These are phyloP conservation scores for Penicillium parvum DNA, from an alignment of 495 filamentous ascomycete species.

Conservation along the genomic window DNA sequence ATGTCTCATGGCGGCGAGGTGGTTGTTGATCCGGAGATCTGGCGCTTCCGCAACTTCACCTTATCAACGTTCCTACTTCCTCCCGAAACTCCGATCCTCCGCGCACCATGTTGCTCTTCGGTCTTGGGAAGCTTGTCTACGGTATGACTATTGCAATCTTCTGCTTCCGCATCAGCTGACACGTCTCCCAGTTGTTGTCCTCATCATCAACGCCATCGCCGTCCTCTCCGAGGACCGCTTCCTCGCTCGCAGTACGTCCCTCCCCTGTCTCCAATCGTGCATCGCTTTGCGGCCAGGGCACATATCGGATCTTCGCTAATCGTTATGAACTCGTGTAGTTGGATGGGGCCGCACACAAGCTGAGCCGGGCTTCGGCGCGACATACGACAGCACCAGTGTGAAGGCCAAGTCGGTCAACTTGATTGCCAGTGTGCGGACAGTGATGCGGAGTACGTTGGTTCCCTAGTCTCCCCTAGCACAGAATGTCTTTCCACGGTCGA, in stretches of 20 bases:
- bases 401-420: constrained; percentile 85
- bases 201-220: constrained; percentile 90
- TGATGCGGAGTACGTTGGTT: constrained; percentile 82
- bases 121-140: constrained; percentile 67
- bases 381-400: constrained; percentile 68
- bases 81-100: constrained; percentile 6
- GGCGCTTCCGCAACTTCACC: constrained; percentile 25
- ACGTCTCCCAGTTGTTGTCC: constrained; percentile 59
- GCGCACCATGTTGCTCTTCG: constrained; percentile 60
- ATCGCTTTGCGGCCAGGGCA: background rate
- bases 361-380: constrained; percentile 72
- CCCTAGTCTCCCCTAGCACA: background rate
- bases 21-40: constrained; percentile 30
- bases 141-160: constrained; percentile 33
- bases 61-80: constrained; percentile 10
- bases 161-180: background rate
- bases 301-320: background rate
- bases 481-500: background rate
- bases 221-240: constrained; percentile 98
- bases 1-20: constrained; percentile 24
- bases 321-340: constrained; percentile 45
- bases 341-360: constrained; percentile 65
- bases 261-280: constrained; percentile 1
- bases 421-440: constrained; percentile 82
- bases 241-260: constrained; percentile 78